These are phyloP conservation scores for Penicillium sp. DNA, from an alignment of 2,329 filamentous ascomycete species.

Conservation along the genomic window DNA sequence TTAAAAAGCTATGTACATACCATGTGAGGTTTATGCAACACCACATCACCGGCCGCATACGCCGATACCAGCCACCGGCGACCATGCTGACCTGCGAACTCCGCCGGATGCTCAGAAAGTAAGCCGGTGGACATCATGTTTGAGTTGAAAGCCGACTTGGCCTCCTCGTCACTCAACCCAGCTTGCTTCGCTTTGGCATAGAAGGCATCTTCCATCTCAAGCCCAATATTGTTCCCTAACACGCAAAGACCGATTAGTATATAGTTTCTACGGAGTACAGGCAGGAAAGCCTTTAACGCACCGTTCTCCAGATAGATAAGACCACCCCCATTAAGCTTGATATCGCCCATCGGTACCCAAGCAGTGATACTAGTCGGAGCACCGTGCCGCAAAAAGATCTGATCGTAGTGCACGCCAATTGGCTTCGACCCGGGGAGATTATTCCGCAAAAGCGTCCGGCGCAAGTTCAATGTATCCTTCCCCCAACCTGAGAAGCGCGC, in stretches of 20 bases:
- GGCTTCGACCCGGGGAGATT: slow-evolving; percentile 56
- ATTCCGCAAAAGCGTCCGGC: slow-evolving; percentile 53
- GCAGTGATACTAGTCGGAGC: slow-evolving; percentile 55
- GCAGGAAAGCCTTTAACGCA: slow-evolving; percentile 9
- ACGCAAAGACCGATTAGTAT: neutral
- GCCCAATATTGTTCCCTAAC: slow-evolving; percentile 33
- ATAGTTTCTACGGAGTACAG: neutral
- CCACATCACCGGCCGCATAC: slow-evolving; percentile 55
- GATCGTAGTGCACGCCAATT: slow-evolving; percentile 60
- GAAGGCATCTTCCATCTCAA: slow-evolving; percentile 41
- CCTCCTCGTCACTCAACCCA: slow-evolving; percentile 53
- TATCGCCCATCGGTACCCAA: slow-evolving; percentile 56
- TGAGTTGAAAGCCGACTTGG: slow-evolving; percentile 52
- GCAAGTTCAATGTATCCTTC: slow-evolving; percentile 45
- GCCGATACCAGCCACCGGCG: slow-evolving; percentile 51
- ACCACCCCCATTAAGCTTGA: slow-evolving; percentile 54
- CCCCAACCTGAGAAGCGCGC: slow-evolving; percentile 54
- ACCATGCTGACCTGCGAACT: slow-evolving; percentile 44
- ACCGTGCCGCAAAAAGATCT: slow-evolving; percentile 55
- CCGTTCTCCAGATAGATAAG: slow-evolving; percentile 56
- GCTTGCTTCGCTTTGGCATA: slow-evolving; percentile 46
- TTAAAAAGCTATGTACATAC: slow-evolving; percentile 27
- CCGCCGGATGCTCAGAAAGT: slow-evolving; percentile 49
- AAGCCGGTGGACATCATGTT: slow-evolving; percentile 59
- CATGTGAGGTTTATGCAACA: slow-evolving; percentile 41